Evolutionary conservation across 495 filamentous ascomycete genomes (phyloP), one percentile per base, ranked within the genome.

Genomic region (Cercophora newfieldiana): DNA sequence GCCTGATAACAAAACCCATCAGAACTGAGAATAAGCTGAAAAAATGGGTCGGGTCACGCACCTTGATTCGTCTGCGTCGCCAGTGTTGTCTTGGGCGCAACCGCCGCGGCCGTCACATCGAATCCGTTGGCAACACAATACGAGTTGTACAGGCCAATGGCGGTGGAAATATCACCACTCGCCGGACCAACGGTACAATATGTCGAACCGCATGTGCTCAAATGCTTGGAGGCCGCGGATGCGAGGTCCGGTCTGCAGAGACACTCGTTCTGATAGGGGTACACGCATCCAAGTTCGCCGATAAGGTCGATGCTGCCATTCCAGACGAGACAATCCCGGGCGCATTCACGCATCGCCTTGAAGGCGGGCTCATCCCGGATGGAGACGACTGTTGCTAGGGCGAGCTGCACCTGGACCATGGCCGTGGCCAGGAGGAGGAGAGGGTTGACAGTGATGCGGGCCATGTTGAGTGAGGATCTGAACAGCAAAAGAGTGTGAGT

Each of bases 211-310:
- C 63, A 65, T 24, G 63, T 48, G 53, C 30, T 65, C 26, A 65
- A 21, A 30, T 65, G 54, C 53, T 65, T 65, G 51, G 53, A 47
- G 1, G 63, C 63, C 16, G 37, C 63, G 21, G 53, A 37, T 12
- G 63, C 63, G 4, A 65, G 53, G 31, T 65, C 63, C 18, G 54
- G 22, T 8, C 63, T 21, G 53, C 63, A 65, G 31, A 65, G 63
- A 22, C 63, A 65, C 25, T 65, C 63, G 63, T 65, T 65, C 26
- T 65, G 63, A 21, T 65, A 59, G 19, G 63, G 63, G 22, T 65
- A 65, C 30, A 19, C 33, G 25, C 63, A 65, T 25, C 37, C 63
- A 4, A 65, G 44, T 19, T 57, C 30, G 22, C 54, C 54, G 19
- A 28, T 26, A 7, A 65, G 63, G 30, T 63, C 61, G 44, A 50